Percentiles rank a stretch among this genome's conserved stretches.
phyloP scores from a whole-genome alignment of 345 rosid species.

The Populus pruinosa region DNA sequence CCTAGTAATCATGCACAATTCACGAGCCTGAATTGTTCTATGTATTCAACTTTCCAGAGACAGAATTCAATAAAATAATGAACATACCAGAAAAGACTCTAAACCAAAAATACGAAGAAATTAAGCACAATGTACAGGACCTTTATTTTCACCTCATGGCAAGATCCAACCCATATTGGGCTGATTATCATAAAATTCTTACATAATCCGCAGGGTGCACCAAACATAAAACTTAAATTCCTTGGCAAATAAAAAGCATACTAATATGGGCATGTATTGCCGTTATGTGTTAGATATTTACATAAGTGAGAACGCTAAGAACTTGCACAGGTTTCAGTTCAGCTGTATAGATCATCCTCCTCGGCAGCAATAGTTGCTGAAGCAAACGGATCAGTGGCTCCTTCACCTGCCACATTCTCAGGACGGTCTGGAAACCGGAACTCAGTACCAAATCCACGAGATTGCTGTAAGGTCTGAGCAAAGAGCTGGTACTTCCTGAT shows the following conservation, averaged over 20 bases:
- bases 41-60: no score
- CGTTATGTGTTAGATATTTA: not conserved
- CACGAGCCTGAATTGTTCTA: no score
- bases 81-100: not conserved
- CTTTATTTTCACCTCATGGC: not conserved
- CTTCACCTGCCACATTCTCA: constrained; percentile 7
- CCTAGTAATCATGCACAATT: no score
- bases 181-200: not conserved
- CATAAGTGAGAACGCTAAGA: not conserved
- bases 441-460: constrained; percentile 30
- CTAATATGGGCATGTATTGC: not conserved
- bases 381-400: constrained; percentile 20
- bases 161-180: not conserved
- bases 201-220: not conserved
- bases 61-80: no score
- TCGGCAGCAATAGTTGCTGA: constrained; percentile 14
- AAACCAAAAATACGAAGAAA: not conserved
- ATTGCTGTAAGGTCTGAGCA: constrained; percentile 37
- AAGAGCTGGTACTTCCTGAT: constrained; percentile 30
- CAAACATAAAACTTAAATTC: not conserved
- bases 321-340: constrained; percentile 1
- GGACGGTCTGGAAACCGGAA: constrained; percentile 23
- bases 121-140: not conserved
- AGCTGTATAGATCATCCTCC: constrained; percentile 33
- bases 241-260: not conserved